A percentile compares a stretch with the other conserved stretches of the same genome.
Evolutionary conservation across 106 monocot species (phyloP).

Genomic region (Dendrobium chrysotoxum): DNA sequence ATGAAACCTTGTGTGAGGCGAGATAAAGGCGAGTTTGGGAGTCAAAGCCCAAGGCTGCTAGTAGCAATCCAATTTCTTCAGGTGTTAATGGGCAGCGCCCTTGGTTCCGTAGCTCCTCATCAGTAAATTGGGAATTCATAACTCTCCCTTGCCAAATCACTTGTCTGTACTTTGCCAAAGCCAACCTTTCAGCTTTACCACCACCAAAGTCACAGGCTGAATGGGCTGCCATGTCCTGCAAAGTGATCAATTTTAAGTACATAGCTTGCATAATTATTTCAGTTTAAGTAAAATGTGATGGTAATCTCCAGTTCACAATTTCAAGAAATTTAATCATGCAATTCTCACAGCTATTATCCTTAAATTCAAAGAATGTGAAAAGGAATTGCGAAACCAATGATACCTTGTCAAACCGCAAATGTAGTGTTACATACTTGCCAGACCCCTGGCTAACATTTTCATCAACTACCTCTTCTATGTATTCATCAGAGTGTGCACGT

Average conservation of each 20-base stretch:
- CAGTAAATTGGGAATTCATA: conserved; percentile 83
- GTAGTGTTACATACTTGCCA: conserved; percentile 67
- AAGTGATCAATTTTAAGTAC: not conserved
- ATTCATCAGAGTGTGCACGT: conserved; percentile 13
- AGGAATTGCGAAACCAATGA: too few species aligned
- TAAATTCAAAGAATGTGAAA: too few species aligned
- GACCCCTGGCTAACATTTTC: conserved; percentile 11
- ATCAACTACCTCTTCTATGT: conserved; percentile 31
- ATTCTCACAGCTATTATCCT: too few species aligned
- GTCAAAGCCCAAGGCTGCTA: conserved; percentile 86
- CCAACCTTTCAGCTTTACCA: conserved; percentile 82
- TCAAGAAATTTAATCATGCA: too few species aligned
- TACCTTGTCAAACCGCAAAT: conserved; percentile 98
- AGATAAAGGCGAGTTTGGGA: conserved; percentile 78
- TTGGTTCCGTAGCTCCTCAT: conserved; percentile 71
- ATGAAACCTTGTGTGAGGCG: conserved; percentile 83
- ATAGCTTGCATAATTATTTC: not conserved
- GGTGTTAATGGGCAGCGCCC: conserved; percentile 92
- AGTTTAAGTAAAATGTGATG: too few species aligned
- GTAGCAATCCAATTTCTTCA: conserved; percentile 84
- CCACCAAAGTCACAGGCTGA: conserved; percentile 97
- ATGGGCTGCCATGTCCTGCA: conserved; percentile 98
- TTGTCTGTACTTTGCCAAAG: conserved; percentile 88
- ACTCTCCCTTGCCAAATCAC: conserved; percentile 99
- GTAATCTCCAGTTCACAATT: too few species aligned